These are phyloP conservation scores for Choiromyces venosus DNA, from an alignment of 495 filamentous ascomycete species.

Conservation along the genomic window DNA sequence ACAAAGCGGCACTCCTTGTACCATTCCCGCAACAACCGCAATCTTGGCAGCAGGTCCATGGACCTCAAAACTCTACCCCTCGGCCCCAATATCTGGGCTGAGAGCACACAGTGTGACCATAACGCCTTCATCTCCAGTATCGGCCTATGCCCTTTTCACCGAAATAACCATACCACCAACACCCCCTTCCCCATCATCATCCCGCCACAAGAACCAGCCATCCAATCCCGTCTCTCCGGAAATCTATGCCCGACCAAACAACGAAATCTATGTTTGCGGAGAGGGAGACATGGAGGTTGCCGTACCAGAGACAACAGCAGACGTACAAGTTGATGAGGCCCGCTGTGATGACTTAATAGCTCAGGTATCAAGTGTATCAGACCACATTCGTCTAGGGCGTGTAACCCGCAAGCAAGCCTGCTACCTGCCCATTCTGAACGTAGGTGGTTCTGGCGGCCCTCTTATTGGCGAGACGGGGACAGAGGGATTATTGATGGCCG, in stretches of 20 bases:
- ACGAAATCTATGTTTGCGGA: constrained; percentile 87
- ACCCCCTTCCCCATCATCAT: constrained; percentile 42
- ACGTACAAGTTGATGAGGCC: constrained; percentile 67
- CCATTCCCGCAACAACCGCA: constrained; percentile 71
- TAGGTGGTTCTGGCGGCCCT: constrained; percentile 60
- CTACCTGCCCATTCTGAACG: constrained; percentile 73
- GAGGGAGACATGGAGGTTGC: constrained; percentile 74
- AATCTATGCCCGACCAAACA: constrained; percentile 83
- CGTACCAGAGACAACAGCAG: constrained; percentile 67
- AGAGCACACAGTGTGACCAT: constrained; percentile 91
- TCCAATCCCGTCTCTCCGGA: constrained; percentile 61
- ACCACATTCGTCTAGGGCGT: constrained; percentile 68
- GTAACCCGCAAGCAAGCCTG: constrained; percentile 83
- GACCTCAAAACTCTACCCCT: constrained; percentile 68
- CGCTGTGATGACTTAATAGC: constrained; percentile 86
- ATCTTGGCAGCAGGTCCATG: constrained; percentile 86
- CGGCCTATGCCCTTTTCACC: constrained; percentile 85
- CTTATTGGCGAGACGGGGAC: constrained; percentile 70
- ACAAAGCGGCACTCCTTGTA: constrained; percentile 51
- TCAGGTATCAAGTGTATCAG: constrained; percentile 70
- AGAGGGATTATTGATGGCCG: constrained; percentile 73
- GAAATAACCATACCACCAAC: constrained; percentile 68
- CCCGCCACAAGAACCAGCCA: constrained; percentile 39
- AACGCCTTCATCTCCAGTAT: constrained; percentile 64
- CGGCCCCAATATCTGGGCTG: constrained; percentile 69